Base-by-base conservation (phyloP, 2,329 filamentous ascomycete species). In the Myriosclerotinia scirpicola region DNA sequence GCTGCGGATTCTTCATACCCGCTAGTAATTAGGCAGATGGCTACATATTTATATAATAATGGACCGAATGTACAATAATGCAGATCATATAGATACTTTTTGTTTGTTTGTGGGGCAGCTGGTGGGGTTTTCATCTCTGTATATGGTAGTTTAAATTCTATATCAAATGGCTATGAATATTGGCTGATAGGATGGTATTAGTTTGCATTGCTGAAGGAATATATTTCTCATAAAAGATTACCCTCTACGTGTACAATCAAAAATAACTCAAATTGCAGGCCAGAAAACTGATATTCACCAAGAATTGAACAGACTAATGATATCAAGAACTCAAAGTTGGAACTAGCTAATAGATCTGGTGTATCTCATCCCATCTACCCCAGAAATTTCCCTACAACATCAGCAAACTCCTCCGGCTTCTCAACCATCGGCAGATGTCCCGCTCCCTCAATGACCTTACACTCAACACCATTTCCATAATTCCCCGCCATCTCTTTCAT, bases 401-500 rank as follows among this genome's bases (percentile, higher is more conserved):
- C 79, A 75, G 88, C 88, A 75, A 93, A 93, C 5, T 83, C 86
- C 66, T 81, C 78, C 0, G 90, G 88, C 71, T 86, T 84, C 78
- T 96, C 92, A 58, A 87, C 87, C 91, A 96, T 96, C 0, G 92
- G 92, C 73, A 96, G 78, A 80, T 96, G 92, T 0, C 92, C 92
- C 0, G 91, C 87, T 11, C 83, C 80, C 0, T 90, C 85, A 12
- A 96, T 84, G 67, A 90, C 77, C 75, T 83, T 86, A 70, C 93
- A 82, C 67, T 85, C 82, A 0, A 83, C 84, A 0, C 84, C 85
- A 12, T 80, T 76, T 0, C 89, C 88, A 53, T 92, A 76, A 22
- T 80, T 76, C 0, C 78, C 81, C 65, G 83, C 86, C 83, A 93
- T 92, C 17, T 87, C 87, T 64, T 89, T 87, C 91, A 96, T 96